phyloP scores from a whole-genome alignment of 2,329 filamentous ascomycete genomes.

The Colletotrichum phormii region DNA sequence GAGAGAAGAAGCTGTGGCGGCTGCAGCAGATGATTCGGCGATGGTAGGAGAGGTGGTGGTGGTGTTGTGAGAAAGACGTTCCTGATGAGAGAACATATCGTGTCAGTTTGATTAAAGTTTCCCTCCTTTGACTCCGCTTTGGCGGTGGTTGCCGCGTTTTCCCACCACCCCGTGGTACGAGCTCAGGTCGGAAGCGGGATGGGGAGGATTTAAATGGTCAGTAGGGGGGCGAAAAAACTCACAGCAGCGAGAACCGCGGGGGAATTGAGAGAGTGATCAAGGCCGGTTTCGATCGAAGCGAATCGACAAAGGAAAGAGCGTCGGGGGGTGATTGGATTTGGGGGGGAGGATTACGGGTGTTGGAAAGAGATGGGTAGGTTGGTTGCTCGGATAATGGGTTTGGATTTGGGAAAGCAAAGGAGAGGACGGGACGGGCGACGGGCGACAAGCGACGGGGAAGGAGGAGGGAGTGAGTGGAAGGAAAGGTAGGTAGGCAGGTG shows the following conservation, averaged over 20 bases:
- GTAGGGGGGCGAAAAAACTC: constrained; percentile 29
- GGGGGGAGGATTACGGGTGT: constrained; percentile 30
- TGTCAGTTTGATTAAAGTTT: constrained; percentile 39
- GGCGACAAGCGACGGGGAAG: constrained; percentile 21
- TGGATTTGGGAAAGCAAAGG: constrained; percentile 38
- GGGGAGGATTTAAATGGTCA: constrained; percentile 30
- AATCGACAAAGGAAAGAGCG: constrained; percentile 40
- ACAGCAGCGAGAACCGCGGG: constrained; percentile 27
- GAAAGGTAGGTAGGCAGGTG: constrained; percentile 3
- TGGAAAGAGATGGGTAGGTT: constrained; percentile 28
- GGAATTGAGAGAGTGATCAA: constrained; percentile 26
- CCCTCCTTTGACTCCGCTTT: constrained; percentile 37
- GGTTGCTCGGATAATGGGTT: constrained; percentile 35
- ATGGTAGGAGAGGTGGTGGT: constrained; percentile 16
- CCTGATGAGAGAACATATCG: constrained; percentile 36
- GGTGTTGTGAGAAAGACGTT: constrained; percentile 30
- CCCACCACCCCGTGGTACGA: constrained; percentile 33
- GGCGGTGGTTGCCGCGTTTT: constrained; percentile 35
- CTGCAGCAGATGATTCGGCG: constrained; percentile 16
- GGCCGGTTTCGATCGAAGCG: constrained; percentile 38
- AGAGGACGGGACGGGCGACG: constrained; percentile 33
- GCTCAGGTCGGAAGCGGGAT: constrained; percentile 26
- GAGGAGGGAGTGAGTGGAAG: constrained; percentile 8
- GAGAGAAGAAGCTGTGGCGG: constrained; percentile 28
- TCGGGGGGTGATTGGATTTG: constrained; percentile 34